Base-by-base conservation (phyloP, 139 green algal genomes). In the Dunaliella primolecta region DNA sequence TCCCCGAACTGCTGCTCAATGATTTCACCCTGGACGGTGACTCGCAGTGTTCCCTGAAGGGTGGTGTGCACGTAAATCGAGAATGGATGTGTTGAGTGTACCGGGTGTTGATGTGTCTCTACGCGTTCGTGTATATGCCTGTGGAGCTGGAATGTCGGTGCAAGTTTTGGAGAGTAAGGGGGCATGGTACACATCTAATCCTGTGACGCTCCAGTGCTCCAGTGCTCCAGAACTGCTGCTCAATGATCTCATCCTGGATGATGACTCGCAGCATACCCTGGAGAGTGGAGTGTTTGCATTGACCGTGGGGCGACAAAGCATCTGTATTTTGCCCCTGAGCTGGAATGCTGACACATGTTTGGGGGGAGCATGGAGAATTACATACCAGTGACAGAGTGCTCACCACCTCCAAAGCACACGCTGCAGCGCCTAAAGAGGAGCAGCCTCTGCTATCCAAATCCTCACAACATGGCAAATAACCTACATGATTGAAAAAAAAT, bases 161-260 rank as follows among this genome's bases (percentile, higher is more conserved):
- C n/a, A n/a, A n/a, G n/a, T n/a, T n/a, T n/a, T n/a, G n/a, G n/a
- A n/a, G n/a, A n/a, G n/a, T n/a, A n/a, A n/a, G n/a, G n/a, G n/a
- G n/a, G n/a, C n/a, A n/a, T n/a, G n/a, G n/a, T n/a, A n/a, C n/a
- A n/a, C n/a, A n/a, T n/a, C n/a, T n/a, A n/a, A n/a, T n/a, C n/a
- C n/a, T n/a, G n/a, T n/a, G n/a, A n/a, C n/a, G n/a, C n/a, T n/a
- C n/a, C n/a, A n/a, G n/a, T n/a, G n/a, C n/a, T n/a, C n/a, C n/a
- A n/a, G n/a, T n/a, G n/a, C n/a, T n/a, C 2, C 96, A 96, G 91
- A 99, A 99, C 90, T 98, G 96, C 87, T 95, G 90, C 90, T 98
- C 93, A 72, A 99, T 95, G 84, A 98, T 97, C 84, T 95, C 92
- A 0, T 89, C 94, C 88, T 98, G 95, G 37, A 98, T 94, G 1